Base-by-base conservation (phyloP, 352 stramenopile genomes). In the Phytophthora tentaculata region DNA sequence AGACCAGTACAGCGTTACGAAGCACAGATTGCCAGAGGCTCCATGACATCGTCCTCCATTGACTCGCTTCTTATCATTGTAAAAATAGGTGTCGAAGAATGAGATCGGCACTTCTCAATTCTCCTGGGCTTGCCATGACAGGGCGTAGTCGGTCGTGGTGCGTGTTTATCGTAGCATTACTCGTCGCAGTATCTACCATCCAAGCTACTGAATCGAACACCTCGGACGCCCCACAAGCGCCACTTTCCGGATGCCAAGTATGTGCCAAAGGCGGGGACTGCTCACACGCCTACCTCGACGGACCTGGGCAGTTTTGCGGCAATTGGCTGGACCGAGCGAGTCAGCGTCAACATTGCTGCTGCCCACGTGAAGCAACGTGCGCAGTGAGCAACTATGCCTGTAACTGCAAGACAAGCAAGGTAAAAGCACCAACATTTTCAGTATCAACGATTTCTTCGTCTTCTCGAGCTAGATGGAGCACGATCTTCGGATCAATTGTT, bases 311-410 rank as follows among this genome's bases (percentile, higher is more conserved):
- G 22, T 78, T 75, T 41, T 78, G 71, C 29, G 71, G 71, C 23
- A 74, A 74, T 16, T 78, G 71, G 71, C 44, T 76, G 24, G 71
- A 78, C 28, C 56, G 48, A 41, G 22, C 62, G 14, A 75, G 52
- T 26, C 61, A 73, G 7, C 59, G 61, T 35, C 71, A 78, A 51
- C 23, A 67, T n/a, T 78, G 71, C 49, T 78, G 71, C 67, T 78
- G 71, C 20, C 71, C 71, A 16, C 65, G 54, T 26, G 50, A 71
- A 29, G 66, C 71, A 13, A 70, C 56, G 16, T 78, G 71, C 24
- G 47, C 57, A 26, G 55, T 78, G 5, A 63, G 52, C 32, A 78
- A 78, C 54, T 78, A 78, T 54, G 53, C 53, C 1, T 78, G 71
- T 22, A 72, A 63, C n/a, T 78, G 71, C 26, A 60, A 55, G 12